A percentile compares a stretch with the other conserved stretches of the same genome.
Evolutionary conservation across 169 alveolate genomes (phyloP).

Genomic region (Cyclospora cayetanensis): DNA sequence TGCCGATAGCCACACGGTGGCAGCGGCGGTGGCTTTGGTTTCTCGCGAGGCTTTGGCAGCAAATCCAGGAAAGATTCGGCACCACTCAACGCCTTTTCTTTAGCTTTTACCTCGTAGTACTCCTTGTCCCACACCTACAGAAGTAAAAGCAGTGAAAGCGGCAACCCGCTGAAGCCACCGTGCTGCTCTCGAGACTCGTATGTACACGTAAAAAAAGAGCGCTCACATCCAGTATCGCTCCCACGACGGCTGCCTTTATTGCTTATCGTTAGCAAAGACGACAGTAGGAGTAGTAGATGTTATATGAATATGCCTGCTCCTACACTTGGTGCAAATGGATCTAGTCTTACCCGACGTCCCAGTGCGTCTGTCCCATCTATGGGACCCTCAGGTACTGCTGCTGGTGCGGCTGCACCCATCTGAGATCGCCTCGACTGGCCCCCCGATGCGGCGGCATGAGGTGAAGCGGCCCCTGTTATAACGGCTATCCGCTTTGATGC

Average conservation of each 20-base stretch:
- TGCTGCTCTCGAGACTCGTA: no score
- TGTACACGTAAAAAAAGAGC: no score
- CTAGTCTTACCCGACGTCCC: conserved; percentile 48
- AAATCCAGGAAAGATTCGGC: conserved; percentile 44
- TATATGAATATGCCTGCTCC: neutral
- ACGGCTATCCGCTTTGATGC: conserved; percentile 52
- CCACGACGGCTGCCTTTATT: neutral
- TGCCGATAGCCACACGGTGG: conserved; percentile 70
- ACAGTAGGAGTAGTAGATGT: neutral
- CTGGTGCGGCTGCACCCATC: neutral
- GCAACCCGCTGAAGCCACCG: no score
- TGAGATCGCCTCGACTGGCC: neutral
- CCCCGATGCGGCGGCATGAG: neutral
- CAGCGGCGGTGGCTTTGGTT: conserved; percentile 54
- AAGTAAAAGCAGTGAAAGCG: neutral
- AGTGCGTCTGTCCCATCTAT: conserved; percentile 28
- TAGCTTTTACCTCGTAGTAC: conserved; percentile 57
- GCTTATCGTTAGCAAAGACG: neutral
- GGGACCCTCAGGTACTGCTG: conserved; percentile 40
- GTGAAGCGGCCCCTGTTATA: conserved; percentile 20
- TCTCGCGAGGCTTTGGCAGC: conserved; percentile 67
- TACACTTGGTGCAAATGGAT: neutral
- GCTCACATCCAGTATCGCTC: neutral
- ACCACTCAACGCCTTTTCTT: conserved; percentile 50
- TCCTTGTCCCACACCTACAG: conserved; percentile 71